These are phyloP conservation scores for Middelhovenomyces tepae DNA, from an alignment of 805 yeast genomes.

Conservation along the genomic window DNA sequence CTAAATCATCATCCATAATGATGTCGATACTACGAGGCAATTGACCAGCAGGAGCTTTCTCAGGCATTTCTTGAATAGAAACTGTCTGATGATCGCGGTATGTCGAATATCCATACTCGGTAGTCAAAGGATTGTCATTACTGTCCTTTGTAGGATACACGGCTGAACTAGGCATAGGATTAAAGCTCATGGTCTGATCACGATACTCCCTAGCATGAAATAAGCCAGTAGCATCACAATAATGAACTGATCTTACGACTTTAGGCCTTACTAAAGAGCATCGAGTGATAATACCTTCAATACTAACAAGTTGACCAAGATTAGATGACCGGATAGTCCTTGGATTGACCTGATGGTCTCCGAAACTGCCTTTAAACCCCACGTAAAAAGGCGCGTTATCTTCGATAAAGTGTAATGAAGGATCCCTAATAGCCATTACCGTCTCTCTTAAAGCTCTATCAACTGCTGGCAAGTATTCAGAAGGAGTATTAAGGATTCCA, in stretches of 20 bases:
- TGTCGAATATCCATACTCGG: slow-evolving; percentile 89
- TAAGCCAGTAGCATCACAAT: slow-evolving; percentile 72
- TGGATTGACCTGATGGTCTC: slow-evolving; percentile 79
- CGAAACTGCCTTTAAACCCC: slow-evolving; percentile 86
- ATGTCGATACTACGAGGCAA: slow-evolving; percentile 89
- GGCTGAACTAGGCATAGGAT: slow-evolving; percentile 73
- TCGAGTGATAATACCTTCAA: slow-evolving; percentile 93
- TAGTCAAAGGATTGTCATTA: slow-evolving; percentile 77
- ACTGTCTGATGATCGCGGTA: slow-evolving; percentile 91
- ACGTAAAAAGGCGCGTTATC: slow-evolving; percentile 61
- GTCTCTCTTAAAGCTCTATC: slow-evolving; percentile 79
- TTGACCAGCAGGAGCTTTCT: slow-evolving; percentile 96
- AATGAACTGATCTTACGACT: slow-evolving; percentile 83
- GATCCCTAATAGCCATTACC: slow-evolving; percentile 62
- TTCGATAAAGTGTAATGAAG: slow-evolving; percentile 42
- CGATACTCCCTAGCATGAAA: slow-evolving; percentile 88
- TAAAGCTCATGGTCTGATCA: slow-evolving; percentile 86
- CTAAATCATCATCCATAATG: slow-evolving; percentile 89
- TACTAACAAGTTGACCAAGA: slow-evolving; percentile 71
- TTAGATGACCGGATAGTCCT: slow-evolving; percentile 71
- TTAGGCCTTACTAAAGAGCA: slow-evolving; percentile 92
- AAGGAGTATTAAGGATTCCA: slow-evolving; percentile 67
- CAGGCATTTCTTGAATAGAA: slow-evolving; percentile 96
- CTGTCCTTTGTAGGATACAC: slow-evolving; percentile 89
- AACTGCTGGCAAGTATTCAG: slow-evolving; percentile 82